phyloP scores from a whole-genome alignment of 2,329 filamentous ascomycete genomes.

The Monilinia laxa region DNA sequence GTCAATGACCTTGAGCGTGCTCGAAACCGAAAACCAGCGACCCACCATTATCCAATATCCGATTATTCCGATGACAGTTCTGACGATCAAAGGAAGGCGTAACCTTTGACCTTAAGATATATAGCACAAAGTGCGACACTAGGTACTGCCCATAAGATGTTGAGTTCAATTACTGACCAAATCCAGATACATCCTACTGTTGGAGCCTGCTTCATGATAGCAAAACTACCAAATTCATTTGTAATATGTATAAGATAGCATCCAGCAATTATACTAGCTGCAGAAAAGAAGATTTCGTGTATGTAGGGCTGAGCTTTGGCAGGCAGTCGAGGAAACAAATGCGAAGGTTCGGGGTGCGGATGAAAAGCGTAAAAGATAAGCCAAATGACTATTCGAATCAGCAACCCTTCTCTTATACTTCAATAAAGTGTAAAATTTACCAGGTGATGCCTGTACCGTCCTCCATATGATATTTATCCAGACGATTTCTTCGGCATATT shows the following conservation, averaged over 20 bases:
- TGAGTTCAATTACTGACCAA: slow-evolving; percentile 87
- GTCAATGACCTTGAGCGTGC: background rate
- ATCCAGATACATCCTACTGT: slow-evolving; percentile 87
- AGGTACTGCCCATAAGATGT: slow-evolving; percentile 62
- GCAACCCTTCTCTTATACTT: background rate
- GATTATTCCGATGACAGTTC: background rate
- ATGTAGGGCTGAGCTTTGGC: slow-evolving; percentile 48
- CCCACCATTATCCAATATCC: slow-evolving; percentile 11
- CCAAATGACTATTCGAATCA: slow-evolving; percentile 41
- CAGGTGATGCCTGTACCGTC: slow-evolving; percentile 52
- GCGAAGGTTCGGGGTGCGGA: slow-evolving; percentile 45
- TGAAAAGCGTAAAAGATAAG: slow-evolving; percentile 40
- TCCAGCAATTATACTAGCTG: slow-evolving; percentile 60
- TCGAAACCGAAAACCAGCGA: background rate
- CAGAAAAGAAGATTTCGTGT: slow-evolving; percentile 63
- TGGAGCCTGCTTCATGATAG: slow-evolving; percentile 90
- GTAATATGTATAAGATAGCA: slow-evolving; percentile 80
- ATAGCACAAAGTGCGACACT: slow-evolving; percentile 46
- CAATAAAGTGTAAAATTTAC: slow-evolving; percentile 43
- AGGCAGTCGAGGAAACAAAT: slow-evolving; percentile 52
- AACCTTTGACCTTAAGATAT: slow-evolving; percentile 35
- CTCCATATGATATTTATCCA: slow-evolving; percentile 56
- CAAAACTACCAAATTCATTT: slow-evolving; percentile 77
- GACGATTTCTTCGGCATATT: slow-evolving; percentile 67
- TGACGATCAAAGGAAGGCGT: slow-evolving; percentile 31